phyloP scores from a whole-genome alignment of 2,329 filamentous ascomycete genomes.

The Cordyceps javanica region DNA sequence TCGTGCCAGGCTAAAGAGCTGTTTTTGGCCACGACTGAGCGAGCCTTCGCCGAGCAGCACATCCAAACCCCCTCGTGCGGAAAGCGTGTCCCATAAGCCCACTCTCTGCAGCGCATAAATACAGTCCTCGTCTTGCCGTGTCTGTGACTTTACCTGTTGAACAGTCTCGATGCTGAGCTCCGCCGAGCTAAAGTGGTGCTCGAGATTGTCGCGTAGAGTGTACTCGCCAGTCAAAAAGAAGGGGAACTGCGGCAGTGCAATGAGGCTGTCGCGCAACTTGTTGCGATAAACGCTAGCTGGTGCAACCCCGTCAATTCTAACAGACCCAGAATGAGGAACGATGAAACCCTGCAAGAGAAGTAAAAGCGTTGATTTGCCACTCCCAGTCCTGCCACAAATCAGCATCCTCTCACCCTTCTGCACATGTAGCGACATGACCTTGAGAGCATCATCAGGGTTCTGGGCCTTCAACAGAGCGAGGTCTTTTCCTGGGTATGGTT shows the following conservation, averaged over 20 bases:
- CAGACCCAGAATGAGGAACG: background rate
- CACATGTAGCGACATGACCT: background rate
- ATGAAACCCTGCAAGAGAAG: conserved; percentile 4
- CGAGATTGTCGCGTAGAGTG: conserved; percentile 6
- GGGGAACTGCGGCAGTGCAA: background rate
- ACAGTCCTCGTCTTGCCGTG: background rate
- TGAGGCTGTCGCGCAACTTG: background rate
- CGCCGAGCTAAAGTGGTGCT: background rate
- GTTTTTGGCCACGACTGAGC: conserved; percentile 13
- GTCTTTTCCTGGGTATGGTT: background rate
- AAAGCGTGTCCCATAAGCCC: background rate
- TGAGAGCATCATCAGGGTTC: background rate
- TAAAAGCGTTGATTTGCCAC: conserved; percentile 4
- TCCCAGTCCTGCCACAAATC: conserved; percentile 7
- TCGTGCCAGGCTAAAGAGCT: conserved; percentile 12
- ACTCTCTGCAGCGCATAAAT: conserved; percentile 6
- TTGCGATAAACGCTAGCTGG: background rate
- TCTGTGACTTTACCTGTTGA: background rate
- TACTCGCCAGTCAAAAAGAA: conserved; percentile 4
- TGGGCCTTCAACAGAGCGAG: background rate
- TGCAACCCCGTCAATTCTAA: background rate
- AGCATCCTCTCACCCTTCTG: background rate
- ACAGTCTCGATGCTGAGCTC: background rate
- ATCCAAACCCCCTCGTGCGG: conserved; percentile 2
- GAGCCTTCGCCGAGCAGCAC: conserved; percentile 4